phyloP scores from a whole-genome alignment of 1,139 yeast species.

The Starmera stellimalicola region DNA sequence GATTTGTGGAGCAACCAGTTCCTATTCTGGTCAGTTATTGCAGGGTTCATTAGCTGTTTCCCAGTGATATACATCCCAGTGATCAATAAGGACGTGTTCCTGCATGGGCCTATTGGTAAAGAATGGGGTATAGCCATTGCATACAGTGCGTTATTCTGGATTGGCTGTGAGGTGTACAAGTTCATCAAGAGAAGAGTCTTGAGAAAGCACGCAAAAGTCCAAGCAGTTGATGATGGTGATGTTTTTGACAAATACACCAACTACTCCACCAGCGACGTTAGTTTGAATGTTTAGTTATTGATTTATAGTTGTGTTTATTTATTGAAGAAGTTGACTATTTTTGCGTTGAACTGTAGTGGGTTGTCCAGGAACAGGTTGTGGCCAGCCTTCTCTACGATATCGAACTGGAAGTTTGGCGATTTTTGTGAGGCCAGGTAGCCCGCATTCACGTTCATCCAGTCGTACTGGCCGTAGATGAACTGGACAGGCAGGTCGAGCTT shows the following conservation, averaged over 20 bases:
- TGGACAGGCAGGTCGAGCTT: constrained; percentile 33
- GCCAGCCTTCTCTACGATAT: constrained; percentile 49
- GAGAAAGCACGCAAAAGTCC: constrained; percentile 51
- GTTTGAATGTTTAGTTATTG: neutral
- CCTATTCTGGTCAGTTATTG: constrained; percentile 73
- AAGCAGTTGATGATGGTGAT: constrained; percentile 48
- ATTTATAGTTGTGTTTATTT: constrained; percentile 1
- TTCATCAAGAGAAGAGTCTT: constrained; percentile 51
- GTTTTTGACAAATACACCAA: constrained; percentile 58
- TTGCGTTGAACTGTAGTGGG: constrained; percentile 47
- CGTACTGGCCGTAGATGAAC: constrained; percentile 72
- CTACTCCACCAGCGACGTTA: constrained; percentile 40
- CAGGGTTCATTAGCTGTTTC: constrained; percentile 65
- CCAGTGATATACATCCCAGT: constrained; percentile 87
- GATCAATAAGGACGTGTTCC: constrained; percentile 67
- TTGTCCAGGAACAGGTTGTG: constrained; percentile 79
- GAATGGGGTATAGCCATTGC: constrained; percentile 82
- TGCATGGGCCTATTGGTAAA: constrained; percentile 64
- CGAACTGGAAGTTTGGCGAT: constrained; percentile 26
- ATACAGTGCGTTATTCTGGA: constrained; percentile 48
- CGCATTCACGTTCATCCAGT: constrained; percentile 79
- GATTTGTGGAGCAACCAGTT: constrained; percentile 74
- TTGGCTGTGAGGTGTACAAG: constrained; percentile 61
- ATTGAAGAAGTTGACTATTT: constrained; percentile 34
- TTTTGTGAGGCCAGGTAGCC: constrained; percentile 35